These are phyloP conservation scores for Bombardia bombarda DNA, from an alignment of 495 filamentous ascomycete genomes.

Conservation along the genomic window DNA sequence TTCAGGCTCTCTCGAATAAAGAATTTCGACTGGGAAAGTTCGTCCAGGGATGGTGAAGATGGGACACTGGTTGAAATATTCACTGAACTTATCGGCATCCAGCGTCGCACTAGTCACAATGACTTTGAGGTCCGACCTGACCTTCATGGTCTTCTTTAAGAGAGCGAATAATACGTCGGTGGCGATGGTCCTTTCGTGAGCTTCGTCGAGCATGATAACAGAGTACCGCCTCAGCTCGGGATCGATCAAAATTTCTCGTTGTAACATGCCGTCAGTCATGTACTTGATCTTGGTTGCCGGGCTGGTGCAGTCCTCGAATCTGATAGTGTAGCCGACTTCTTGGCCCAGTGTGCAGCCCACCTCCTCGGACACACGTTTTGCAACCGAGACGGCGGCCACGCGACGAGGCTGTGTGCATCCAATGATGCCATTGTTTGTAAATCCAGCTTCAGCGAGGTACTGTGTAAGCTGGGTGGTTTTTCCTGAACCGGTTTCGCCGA, in stretches of 20 bases:
- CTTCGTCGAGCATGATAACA: conserved; percentile 97
- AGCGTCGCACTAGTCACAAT: conserved; percentile 96
- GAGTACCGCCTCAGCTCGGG: conserved; percentile 81
- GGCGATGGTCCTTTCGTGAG: conserved; percentile 93
- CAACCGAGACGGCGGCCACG: conserved; percentile 95
- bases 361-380: conserved; percentile 93
- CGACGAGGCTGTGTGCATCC: conserved; percentile 96
- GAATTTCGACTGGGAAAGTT: conserved; percentile 89
- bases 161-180: conserved; percentile 94
- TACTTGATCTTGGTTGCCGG: conserved; percentile 94
- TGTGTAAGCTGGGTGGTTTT: conserved; percentile 97
- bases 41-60: conserved; percentile 95
- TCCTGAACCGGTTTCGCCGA: conserved; percentile 94
- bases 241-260: conserved; percentile 89
- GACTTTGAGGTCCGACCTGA: conserved; percentile 78
- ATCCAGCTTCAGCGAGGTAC: conserved; percentile 88
- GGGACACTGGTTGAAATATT: conserved; percentile 89
- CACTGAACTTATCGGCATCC: conserved; percentile 94
- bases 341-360: conserved; percentile 85
- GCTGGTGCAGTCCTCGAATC: conserved; percentile 92
- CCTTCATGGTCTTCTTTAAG: conserved; percentile 86
- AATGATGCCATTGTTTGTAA: conserved; percentile 82
- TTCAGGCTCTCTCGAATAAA: conserved; percentile 91
- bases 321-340: conserved; percentile 95
- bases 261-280: conserved; percentile 98